These are phyloP conservation scores for Rhizophagus sp. DNA, from an alignment of 192 early-diverging fungal genomes.

Conservation along the genomic window DNA sequence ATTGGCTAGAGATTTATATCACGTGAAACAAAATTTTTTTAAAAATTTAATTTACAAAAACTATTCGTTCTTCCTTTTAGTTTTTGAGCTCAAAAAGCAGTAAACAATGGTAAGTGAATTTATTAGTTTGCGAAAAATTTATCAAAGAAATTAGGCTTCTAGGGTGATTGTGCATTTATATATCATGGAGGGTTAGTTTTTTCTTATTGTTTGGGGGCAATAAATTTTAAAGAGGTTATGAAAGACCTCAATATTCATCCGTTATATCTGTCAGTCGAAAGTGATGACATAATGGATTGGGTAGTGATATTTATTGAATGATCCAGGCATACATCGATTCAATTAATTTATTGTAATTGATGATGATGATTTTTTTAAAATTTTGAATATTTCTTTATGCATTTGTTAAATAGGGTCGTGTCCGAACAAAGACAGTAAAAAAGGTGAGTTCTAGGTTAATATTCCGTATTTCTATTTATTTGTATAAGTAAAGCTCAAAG, in stretches of 20 bases:
- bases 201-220: not conserved
- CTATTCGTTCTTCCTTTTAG: not conserved
- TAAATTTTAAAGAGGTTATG: no score
- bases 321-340: no score
- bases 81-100: not conserved
- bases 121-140: not conserved
- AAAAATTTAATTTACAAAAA: not conserved
- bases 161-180: no score
- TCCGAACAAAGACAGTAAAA: constrained; percentile 99
- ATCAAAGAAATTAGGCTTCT: not conserved
- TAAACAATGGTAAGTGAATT: not conserved
- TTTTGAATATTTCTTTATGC: not conserved
- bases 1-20: not conserved
- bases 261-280: no score
- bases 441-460: constrained; percentile 42
- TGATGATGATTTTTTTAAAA: no score
- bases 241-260: no score
- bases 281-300: no score
- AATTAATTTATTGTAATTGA: no score
- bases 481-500: not conserved
- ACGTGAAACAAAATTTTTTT: not conserved
- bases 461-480: not conserved
- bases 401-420: constrained; percentile 72
- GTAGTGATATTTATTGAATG: no score
- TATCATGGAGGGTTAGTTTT: not conserved